A percentile compares a stretch with the other conserved stretches of the same genome.
phyloP scores from a whole-genome alignment of 2,329 filamentous ascomycete genomes.

The Fusarium burgessii region DNA sequence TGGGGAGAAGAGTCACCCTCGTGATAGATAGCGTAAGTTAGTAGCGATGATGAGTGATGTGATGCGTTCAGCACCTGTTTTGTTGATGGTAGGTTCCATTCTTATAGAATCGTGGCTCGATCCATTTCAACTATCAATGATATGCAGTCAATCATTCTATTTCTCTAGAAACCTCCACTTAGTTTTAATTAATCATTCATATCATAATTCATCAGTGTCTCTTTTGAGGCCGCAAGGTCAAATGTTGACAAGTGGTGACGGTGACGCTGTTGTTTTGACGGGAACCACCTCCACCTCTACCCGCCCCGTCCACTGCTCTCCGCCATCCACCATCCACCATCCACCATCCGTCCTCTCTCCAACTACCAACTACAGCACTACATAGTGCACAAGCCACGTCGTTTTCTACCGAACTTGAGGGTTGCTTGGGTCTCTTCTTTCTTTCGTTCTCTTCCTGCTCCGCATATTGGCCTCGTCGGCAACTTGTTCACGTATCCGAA shows the following conservation, averaged over 20 bases:
- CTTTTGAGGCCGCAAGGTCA: not conserved
- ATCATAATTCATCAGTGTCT: not conserved
- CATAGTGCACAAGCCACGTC: constrained; percentile 27
- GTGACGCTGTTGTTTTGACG: constrained; percentile 36
- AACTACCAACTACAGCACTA: constrained; percentile 3
- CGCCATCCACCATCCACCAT: constrained; percentile 39
- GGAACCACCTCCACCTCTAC: constrained; percentile 44
- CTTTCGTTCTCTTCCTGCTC: not conserved
- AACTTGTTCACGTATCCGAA: constrained; percentile 18
- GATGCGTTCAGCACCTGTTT: constrained; percentile 16
- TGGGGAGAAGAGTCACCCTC: constrained; percentile 24
- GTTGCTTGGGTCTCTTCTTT: constrained; percentile 10
- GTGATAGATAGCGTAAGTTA: constrained; percentile 38
- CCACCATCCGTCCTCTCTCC: constrained; percentile 33
- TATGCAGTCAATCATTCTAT: not conserved
- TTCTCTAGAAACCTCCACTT: not conserved
- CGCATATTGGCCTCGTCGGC: not conserved
- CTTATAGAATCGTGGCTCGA: constrained; percentile 37
- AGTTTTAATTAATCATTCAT: too few species aligned
- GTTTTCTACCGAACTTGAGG: constrained; percentile 27
- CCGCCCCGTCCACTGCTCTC: constrained; percentile 38
- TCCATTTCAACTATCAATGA: constrained; percentile 1
- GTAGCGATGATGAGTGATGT: constrained; percentile 11
- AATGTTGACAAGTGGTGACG: constrained; percentile 42
- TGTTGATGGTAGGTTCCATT: not conserved